Conservation (phyloP, 2,329 filamentous ascomycete genomes). For the Stachybotrys chlorohalonatus region DNA sequence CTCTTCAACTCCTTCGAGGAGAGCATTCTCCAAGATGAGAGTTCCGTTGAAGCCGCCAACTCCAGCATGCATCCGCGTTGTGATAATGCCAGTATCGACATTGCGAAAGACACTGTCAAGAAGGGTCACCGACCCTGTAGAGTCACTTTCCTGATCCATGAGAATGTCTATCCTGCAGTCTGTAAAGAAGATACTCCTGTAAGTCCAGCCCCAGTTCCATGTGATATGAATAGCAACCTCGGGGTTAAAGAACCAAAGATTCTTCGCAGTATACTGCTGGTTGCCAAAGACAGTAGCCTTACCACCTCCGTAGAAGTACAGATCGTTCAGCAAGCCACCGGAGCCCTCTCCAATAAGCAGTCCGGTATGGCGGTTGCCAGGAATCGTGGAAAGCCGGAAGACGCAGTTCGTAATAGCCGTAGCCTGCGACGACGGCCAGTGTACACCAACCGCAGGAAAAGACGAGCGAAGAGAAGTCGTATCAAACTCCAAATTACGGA, state of each 20-base stretch:
- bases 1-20: conserved; percentile 24
- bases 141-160: conserved; percentile 43
- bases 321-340: conserved; percentile 59
- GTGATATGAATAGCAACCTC: conserved; percentile 61
- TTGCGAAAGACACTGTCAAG: conserved; percentile 64
- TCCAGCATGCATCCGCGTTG: conserved; percentile 34
- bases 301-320: conserved; percentile 61
- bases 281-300: conserved; percentile 51
- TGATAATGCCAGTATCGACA: conserved; percentile 59
- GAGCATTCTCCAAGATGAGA: conserved; percentile 39
- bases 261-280: conserved; percentile 64
- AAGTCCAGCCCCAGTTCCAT: conserved; percentile 72
- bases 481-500: conserved; percentile 49
- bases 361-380: conserved; percentile 43
- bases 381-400: conserved; percentile 37
- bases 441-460: conserved; percentile 44
- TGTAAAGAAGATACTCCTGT: conserved; percentile 56
- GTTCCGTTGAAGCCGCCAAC: conserved; percentile 28
- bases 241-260: conserved; percentile 55
- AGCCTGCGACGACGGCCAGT: conserved; percentile 61
- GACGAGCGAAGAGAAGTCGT: conserved; percentile 37
- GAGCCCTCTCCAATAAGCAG: conserved; percentile 55
- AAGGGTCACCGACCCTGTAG: conserved; percentile 66
- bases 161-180: conserved; percentile 59
- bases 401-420: conserved; percentile 50